phyloP scores from a whole-genome alignment of 2,329 filamentous ascomycete species.

The Ambrosiella beaveri region DNA sequence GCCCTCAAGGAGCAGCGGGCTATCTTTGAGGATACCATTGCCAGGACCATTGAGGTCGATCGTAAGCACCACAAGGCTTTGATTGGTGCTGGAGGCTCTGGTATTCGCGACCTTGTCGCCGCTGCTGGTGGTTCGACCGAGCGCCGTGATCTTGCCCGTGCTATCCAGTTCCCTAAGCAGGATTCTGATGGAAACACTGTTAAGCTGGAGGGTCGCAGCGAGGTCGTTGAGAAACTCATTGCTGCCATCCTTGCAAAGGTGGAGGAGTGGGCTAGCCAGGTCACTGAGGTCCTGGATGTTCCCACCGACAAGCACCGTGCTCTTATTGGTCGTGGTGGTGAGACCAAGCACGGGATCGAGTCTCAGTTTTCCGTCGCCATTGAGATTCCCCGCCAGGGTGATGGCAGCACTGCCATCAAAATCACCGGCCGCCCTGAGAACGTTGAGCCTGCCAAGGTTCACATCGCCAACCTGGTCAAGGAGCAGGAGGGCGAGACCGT shows the following conservation, averaged over 20 bases:
- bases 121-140: conserved; percentile 83
- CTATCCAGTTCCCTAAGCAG: conserved; percentile 86
- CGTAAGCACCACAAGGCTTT: conserved; percentile 82
- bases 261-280: conserved; percentile 65
- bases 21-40: conserved; percentile 78
- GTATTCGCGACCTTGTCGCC: conserved; percentile 70
- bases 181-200: conserved; percentile 70
- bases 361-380: conserved; percentile 70
- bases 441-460: conserved; percentile 71
- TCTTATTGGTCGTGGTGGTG: conserved; percentile 82
- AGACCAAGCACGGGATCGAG: conserved; percentile 71
- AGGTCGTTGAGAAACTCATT: conserved; percentile 78
- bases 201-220: conserved; percentile 69
- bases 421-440: conserved; percentile 61
- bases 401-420: conserved; percentile 70
- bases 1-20: conserved; percentile 71
- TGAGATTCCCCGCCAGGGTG: conserved; percentile 81
- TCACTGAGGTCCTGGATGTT: conserved; percentile 62
- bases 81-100: conserved; percentile 75
- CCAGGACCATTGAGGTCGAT: conserved; percentile 73
- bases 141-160: conserved; percentile 63
- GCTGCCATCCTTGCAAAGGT: conserved; percentile 68
- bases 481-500: conserved; percentile 77
- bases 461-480: conserved; percentile 64
- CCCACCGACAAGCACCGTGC: conserved; percentile 78